Conservation (phyloP, 371 early-diverging fungal species). For the Lichtheimia hyalospora region DNA sequence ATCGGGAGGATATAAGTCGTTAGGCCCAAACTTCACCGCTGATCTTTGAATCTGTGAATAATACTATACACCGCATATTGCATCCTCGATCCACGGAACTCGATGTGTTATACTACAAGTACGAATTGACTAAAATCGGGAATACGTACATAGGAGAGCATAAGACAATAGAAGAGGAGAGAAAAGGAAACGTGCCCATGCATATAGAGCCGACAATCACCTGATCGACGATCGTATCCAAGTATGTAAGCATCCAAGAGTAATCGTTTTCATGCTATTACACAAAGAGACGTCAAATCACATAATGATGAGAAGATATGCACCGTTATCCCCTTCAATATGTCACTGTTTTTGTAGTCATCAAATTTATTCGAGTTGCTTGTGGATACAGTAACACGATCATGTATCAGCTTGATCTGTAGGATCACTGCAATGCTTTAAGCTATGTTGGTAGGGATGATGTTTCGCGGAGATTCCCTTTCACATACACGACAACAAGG, state of each 20-base stretch:
- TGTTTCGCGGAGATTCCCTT: constrained; percentile 98
- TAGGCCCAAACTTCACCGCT: constrained; percentile 93
- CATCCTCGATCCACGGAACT: constrained; percentile 82
- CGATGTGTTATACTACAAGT: constrained; percentile 96
- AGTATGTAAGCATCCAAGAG: no score
- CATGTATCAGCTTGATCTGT: constrained; percentile 96
- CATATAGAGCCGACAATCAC: background rate
- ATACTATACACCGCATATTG: constrained; percentile 72
- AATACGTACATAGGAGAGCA: no score
- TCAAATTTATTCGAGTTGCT: constrained; percentile 99
- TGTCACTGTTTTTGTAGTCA: constrained; percentile 52
- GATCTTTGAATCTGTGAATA: constrained; percentile 95
- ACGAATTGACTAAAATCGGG: constrained; percentile 88
- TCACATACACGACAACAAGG: constrained; percentile 98
- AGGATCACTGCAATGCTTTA: constrained; percentile 89
- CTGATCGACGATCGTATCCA: no score
- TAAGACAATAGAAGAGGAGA: no score
- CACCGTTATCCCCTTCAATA: no score
- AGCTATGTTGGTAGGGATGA: constrained; percentile 97
- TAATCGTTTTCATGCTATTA: no score
- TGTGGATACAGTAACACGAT: constrained; percentile 97
- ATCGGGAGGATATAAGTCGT: no score
- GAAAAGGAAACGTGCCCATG: constrained; percentile 4
- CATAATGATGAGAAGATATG: no score
- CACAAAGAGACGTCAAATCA: no score